phyloP scores from a whole-genome alignment of 495 filamentous ascomycete species.

The Penicillium macrosclerotiorum region DNA sequence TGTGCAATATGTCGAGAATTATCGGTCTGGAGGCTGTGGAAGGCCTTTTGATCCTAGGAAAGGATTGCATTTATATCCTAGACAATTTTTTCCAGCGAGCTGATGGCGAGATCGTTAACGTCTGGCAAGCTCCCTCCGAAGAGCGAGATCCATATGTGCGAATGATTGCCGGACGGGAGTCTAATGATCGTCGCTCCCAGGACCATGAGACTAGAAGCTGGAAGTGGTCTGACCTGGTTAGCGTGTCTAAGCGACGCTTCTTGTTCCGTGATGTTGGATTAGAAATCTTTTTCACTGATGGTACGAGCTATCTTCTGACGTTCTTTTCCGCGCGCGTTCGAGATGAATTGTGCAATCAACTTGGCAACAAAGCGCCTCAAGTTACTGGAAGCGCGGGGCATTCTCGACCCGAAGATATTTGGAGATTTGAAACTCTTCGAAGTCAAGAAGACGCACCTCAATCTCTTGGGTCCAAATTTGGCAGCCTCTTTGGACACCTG shows the following conservation, averaged over 20 bases:
- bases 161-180: constrained; percentile 80
- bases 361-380: constrained; percentile 76
- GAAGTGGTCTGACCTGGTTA: constrained; percentile 92
- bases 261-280: constrained; percentile 93
- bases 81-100: constrained; percentile 92
- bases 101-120: constrained; percentile 94
- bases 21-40: constrained; percentile 90
- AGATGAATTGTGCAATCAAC: constrained; percentile 73
- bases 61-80: constrained; percentile 86
- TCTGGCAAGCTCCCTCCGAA: constrained; percentile 86
- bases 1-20: constrained; percentile 92
- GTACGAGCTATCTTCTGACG: constrained; percentile 88
- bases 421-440: constrained; percentile 82
- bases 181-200: constrained; percentile 54
- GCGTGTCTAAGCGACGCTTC: constrained; percentile 94
- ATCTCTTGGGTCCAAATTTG: constrained; percentile 85
- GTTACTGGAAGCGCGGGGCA: constrained; percentile 54
- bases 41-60: constrained; percentile 90
- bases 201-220: constrained; percentile 85
- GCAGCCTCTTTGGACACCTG: constrained; percentile 82
- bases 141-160: constrained; percentile 94
- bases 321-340: constrained; percentile 67
- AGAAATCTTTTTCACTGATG: constrained; percentile 95
- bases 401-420: constrained; percentile 65
- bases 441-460: constrained; percentile 79